Percentiles rank a stretch among this genome's conserved stretches.
phyloP scores from a whole-genome alignment of 2,329 filamentous ascomycete genomes.

The Aspergillus sp. region DNA sequence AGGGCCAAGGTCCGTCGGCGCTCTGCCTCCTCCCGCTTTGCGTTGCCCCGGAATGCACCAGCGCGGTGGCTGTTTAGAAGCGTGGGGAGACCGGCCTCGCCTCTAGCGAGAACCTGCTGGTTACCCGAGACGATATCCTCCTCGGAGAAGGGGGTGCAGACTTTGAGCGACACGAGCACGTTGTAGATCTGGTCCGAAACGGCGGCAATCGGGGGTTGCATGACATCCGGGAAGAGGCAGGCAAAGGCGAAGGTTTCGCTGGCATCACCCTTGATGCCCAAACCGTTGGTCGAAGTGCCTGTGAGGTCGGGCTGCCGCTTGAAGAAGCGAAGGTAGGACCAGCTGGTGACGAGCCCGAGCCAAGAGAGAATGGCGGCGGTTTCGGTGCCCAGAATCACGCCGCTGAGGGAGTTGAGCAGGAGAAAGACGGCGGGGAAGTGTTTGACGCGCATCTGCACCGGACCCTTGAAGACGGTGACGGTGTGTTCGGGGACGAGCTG shows the following conservation, averaged over 20 bases:
- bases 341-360: constrained; percentile 77
- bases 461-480: constrained; percentile 80
- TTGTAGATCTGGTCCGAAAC: constrained; percentile 69
- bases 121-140: constrained; percentile 69
- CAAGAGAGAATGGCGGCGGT: constrained; percentile 71
- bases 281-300: constrained; percentile 45
- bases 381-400: constrained; percentile 57
- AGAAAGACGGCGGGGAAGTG: constrained; percentile 70
- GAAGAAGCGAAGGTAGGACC: constrained; percentile 95
- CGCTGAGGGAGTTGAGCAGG: constrained; percentile 60
- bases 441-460: constrained; percentile 81
- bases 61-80: constrained; percentile 43
- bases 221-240: constrained; percentile 82
- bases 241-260: constrained; percentile 95
- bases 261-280: constrained; percentile 71
- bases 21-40: constrained; percentile 84
- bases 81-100: constrained; percentile 53
- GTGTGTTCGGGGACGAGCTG: constrained; percentile 96
- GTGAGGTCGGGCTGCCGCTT: constrained; percentile 55
- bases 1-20: constrained; percentile 78
- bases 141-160: constrained; percentile 79
- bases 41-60: constrained; percentile 42
- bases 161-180: constrained; percentile 61
- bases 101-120: constrained; percentile 59
- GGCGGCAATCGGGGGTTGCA: constrained; percentile 67